Evolutionary conservation across 306 rosid species (phyloP).

Genomic region (Alnus rubra): DNA sequence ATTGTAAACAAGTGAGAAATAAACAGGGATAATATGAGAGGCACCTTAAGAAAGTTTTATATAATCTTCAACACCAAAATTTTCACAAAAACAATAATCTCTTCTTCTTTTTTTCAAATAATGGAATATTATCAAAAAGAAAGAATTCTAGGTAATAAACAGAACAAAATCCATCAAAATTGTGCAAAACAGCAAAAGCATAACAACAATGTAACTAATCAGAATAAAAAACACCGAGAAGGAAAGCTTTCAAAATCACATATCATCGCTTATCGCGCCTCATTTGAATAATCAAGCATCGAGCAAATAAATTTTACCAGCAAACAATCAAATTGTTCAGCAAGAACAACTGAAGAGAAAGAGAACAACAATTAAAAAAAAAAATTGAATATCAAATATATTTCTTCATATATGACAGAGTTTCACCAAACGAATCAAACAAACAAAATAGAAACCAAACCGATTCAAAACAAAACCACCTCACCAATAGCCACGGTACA

Average conservation of each 20-base stretch:
- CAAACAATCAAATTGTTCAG: not conserved
- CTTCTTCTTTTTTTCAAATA: not conserved
- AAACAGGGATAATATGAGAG: not conserved
- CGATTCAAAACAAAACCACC: not conserved
- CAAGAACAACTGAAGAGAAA: not conserved
- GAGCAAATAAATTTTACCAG: not conserved
- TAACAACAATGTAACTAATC: not conserved
- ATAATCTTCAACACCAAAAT: no score
- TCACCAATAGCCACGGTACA: not conserved
- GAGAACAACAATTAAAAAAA: not conserved
- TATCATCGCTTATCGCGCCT: not conserved
- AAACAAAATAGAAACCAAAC: not conserved
- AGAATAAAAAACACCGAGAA: not conserved
- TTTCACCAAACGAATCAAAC: not conserved
- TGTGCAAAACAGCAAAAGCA: not conserved
- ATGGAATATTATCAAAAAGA: not conserved
- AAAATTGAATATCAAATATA: not conserved
- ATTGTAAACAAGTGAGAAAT: not conserved
- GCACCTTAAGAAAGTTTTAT: no score
- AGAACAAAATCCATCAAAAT: not conserved
- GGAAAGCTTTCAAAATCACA: not conserved
- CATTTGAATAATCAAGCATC: constrained; percentile 1
- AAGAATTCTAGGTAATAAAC: not conserved
- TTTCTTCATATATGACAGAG: not conserved
- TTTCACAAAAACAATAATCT: no score